Conservation (phyloP, 441 rosid genomes). For the Corymbia calophylla region DNA sequence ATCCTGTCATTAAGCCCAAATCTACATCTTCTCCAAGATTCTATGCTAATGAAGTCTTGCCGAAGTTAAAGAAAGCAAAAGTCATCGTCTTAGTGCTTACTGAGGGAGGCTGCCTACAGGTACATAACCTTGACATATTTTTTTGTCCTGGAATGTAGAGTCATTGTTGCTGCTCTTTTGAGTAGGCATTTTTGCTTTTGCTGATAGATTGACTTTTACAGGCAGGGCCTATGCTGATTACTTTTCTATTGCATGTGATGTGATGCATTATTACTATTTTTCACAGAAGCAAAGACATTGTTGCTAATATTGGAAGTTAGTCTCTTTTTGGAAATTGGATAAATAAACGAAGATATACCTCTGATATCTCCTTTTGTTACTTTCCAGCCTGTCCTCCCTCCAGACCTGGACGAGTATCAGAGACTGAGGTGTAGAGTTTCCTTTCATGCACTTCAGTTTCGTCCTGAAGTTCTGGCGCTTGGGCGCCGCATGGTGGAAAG, state of each 20-base stretch:
- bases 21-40: slow-evolving; percentile 65
- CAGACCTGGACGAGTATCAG: slow-evolving; percentile 76
- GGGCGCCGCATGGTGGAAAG: slow-evolving; percentile 82
- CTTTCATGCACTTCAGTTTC: slow-evolving; percentile 93
- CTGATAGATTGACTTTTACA: not conserved
- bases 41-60: slow-evolving; percentile 77
- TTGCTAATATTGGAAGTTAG: not conserved
- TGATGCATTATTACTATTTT: not conserved
- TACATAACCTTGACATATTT: slow-evolving; percentile 3
- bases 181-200: not conserved
- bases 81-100: slow-evolving; percentile 70
- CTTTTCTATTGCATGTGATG: not conserved
- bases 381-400: slow-evolving; percentile 78
- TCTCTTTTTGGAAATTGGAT: not conserved
- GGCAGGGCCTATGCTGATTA: not conserved
- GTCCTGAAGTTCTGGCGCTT: slow-evolving; percentile 70
- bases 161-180: not conserved
- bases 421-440: slow-evolving; percentile 96
- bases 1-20: slow-evolving; percentile 76
- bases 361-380: slow-evolving; percentile 1
- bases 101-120: slow-evolving; percentile 97
- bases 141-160: not conserved
- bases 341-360: not conserved
- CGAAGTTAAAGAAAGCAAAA: slow-evolving; percentile 57
- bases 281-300: not conserved